Evolutionary conservation across 2,329 filamentous ascomycete species (phyloP).

Genomic region (Chaetomiaceae sp.): DNA sequence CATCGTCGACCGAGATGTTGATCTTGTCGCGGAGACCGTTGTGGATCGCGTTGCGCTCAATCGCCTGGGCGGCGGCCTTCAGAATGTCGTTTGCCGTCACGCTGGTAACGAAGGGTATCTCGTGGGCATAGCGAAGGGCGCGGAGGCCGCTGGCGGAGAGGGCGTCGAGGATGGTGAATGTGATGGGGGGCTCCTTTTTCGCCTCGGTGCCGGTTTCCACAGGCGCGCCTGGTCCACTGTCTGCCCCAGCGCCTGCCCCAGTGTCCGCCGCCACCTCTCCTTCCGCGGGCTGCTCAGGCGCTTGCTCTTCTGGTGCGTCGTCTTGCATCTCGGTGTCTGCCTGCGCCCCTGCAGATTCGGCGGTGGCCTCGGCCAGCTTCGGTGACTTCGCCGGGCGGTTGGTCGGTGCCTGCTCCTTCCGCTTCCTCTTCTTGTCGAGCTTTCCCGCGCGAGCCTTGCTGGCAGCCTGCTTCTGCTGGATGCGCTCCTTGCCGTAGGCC

Average conservation of each 20-base stretch:
- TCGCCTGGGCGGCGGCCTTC: constrained; percentile 69
- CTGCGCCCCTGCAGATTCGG: constrained; percentile 19
- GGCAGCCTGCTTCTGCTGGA: constrained; percentile 46
- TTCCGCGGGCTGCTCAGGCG: constrained; percentile 5
- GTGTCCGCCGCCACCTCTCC: constrained; percentile 15
- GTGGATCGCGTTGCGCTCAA: constrained; percentile 78
- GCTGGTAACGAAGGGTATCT: constrained; percentile 77
- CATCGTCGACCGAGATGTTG: constrained; percentile 71
- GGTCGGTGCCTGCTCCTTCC: constrained; percentile 42
- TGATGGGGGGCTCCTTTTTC: constrained; percentile 32
- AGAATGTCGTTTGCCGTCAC: constrained; percentile 90
- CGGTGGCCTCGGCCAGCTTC: constrained; percentile 18
- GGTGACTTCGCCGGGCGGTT: constrained; percentile 30
- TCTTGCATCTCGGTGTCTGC: constrained; percentile 20
- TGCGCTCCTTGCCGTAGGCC: constrained; percentile 69
- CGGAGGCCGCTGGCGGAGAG: constrained; percentile 90
- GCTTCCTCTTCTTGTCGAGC: constrained; percentile 39
- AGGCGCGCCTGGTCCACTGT: background rate
- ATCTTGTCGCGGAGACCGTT: constrained; percentile 72
- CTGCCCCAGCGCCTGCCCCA: constrained; percentile 2
- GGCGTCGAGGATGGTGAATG: constrained; percentile 87
- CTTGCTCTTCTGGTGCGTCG: constrained; percentile 11
- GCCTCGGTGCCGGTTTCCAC: constrained; percentile 9
- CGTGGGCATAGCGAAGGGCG: constrained; percentile 84
- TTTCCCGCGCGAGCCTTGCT: constrained; percentile 55